These are phyloP conservation scores for Avena atlantica DNA, from an alignment of 176 grass and related monocot genomes.

Conservation along the genomic window DNA sequence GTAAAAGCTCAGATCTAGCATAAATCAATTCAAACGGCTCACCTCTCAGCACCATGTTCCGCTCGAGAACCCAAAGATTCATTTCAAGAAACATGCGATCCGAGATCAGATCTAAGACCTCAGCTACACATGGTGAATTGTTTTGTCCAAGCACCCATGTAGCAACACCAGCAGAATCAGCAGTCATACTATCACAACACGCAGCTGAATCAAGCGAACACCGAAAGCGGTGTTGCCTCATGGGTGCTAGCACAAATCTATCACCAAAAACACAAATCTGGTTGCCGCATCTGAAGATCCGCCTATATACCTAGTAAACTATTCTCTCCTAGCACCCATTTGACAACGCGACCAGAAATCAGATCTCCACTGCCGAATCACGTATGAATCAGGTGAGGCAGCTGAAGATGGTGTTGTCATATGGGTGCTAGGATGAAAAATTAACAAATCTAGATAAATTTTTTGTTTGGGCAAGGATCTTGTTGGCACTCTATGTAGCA, in stretches of 20 bases:
- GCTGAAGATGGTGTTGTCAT: background rate
- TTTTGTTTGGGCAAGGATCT: background rate
- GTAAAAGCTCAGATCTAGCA: background rate
- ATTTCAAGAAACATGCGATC: background rate
- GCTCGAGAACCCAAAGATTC: background rate
- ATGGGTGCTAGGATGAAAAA: background rate
- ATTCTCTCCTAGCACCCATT: background rate
- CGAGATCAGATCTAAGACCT: background rate
- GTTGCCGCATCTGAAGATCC: background rate
- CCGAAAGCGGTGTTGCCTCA: background rate
- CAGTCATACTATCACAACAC: background rate
- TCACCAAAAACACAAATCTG: background rate
- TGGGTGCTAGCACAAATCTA: conserved; percentile 7
- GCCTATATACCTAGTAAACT: background rate
- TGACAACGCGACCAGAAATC: background rate
- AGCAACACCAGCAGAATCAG: background rate
- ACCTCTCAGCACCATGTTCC: background rate
- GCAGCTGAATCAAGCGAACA: background rate
- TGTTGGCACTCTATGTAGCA: too few relatives aligned
- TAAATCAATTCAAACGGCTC: background rate
- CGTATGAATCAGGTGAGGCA: background rate
- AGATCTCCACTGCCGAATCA: background rate
- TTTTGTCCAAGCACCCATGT: background rate
- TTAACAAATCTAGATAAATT: background rate
- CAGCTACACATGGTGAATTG: background rate